Evolutionary conservation across 345 rosid genomes (phyloP), one percentile per base, ranked within the genome.

Genomic region (Linum trigynum): DNA sequence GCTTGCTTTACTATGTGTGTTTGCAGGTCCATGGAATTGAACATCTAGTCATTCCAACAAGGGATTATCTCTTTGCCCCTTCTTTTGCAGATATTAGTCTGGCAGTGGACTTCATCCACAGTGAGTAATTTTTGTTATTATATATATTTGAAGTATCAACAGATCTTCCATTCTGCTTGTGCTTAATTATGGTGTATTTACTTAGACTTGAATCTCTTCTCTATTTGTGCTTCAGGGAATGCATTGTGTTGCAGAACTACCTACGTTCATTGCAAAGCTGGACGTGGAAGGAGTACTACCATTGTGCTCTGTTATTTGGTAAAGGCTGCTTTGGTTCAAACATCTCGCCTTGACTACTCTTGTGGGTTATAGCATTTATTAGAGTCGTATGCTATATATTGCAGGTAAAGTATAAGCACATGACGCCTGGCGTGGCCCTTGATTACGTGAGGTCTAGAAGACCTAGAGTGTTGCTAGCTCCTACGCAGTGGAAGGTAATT

Each of bases 261-360:
- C 2, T 87, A 87, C 64, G 96, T 89, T 39, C 98, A 92, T 71
- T 92, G 98, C 75, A 92, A 92, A 77, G 97, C 98, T 72, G 98
- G 97, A 38, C 82, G 95, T 6, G 96, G 98, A 78, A 81, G 96
- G 75, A 92, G 98, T 78, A 89, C 96, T 1, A 87, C 92, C 6
- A 79, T 92, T 69, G 94, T 87, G 76, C 95, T 92, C 57, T 89
- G 95, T 67, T 89, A 89, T 77, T 78, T 92, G 86, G 98, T 75
- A 74, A 41, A 8, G 45, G 6, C 45, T 41, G 43, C 32, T 65
- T 64, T 67, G 39, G 37, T 3, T 59, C 43, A 50, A 57, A 51
- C 62, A 38, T 14, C 35, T 61, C 5, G 2, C 1, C 14, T 60
- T 15, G 16, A 23, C 14, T 23, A 39, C 16, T 39, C 4, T 2